Base-by-base conservation (phyloP, 306 rosid genomes). In the Lupinus albus region DNA sequence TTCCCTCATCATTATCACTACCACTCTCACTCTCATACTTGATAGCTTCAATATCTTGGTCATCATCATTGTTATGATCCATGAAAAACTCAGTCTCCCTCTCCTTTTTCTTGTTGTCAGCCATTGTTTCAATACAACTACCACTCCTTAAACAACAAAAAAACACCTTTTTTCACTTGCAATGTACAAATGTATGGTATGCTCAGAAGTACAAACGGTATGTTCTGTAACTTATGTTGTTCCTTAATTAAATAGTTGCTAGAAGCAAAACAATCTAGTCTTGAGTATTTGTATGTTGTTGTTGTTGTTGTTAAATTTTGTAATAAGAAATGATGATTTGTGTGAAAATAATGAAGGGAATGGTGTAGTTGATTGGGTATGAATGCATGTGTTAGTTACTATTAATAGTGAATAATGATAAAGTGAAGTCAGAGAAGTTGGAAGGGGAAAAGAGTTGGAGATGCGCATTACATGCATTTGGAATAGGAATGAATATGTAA, bases 61-160 rank as follows among this genome's bases (percentile, higher is more conserved):
- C 89, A 6, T 82, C 75, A 0, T 62, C 83, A 6, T 61, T 84
- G 17, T 55, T 39, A 39, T 77, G 77, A 15, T 77, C 74, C 59
- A 64, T 8, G 69, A 67, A 79, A 76, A 46, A 60, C 11, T 79
- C 83, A 1, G 82, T 1, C 6, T 78, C 79, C 35, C 7, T 64
- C 25, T 32, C 80, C 61, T 58, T 76, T 7, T 11, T 67, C 52
- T 51, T 69, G 10, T 57, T 66, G 9, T 18, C 67, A 7, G 84
- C 67, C 90, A 85, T 87, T 56, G 70, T 85, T 87, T 50, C 48
- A 69, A 48, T 35, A 15, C 33, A 8, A n/a, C 12, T 7, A 33
- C 46, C 12, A 44, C 41, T 36, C 41, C 11, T 36, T 0, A 60
- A 11, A 49, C 7, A 28, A 8, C n/a, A 17, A 44, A 13, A 8